Evolutionary conservation across 2,329 filamentous ascomycete species (phyloP).

Genomic region (Hirsutella minnesotensis): DNA sequence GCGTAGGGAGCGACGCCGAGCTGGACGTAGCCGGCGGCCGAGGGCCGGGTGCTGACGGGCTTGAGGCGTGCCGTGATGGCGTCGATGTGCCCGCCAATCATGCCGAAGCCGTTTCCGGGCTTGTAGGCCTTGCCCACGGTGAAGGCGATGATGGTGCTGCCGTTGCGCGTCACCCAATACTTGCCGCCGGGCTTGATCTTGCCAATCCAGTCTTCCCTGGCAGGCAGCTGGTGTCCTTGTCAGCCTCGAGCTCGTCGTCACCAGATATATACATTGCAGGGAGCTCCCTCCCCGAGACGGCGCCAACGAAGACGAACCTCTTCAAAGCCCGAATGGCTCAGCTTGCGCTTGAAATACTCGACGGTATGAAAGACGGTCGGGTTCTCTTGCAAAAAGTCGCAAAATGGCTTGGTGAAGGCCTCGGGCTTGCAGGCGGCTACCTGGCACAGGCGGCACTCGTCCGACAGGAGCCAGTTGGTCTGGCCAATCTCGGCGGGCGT

Average conservation of each 20-base stretch:
- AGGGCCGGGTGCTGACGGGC: slow-evolving; percentile 77
- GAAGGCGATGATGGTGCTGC: slow-evolving; percentile 77
- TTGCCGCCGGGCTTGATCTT: slow-evolving; percentile 70
- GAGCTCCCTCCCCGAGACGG: too few species aligned
- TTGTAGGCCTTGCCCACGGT: slow-evolving; percentile 69
- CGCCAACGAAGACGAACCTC: too few species aligned
- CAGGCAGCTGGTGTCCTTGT: slow-evolving; percentile 43
- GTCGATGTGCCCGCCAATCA: slow-evolving; percentile 88
- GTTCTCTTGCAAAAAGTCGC: slow-evolving; percentile 76
- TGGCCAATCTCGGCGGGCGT: slow-evolving; percentile 14
- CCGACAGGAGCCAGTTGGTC: slow-evolving; percentile 18
- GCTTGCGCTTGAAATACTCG: slow-evolving; percentile 60
- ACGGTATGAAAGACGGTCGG: slow-evolving; percentile 92
- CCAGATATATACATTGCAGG: neutral
- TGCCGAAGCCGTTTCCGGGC: slow-evolving; percentile 74
- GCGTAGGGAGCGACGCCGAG: slow-evolving; percentile 89
- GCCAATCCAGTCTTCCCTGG: slow-evolving; percentile 65
- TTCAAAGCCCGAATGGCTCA: slow-evolving; percentile 61
- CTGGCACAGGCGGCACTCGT: slow-evolving; percentile 24
- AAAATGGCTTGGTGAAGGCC: slow-evolving; percentile 72
- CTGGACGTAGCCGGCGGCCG: slow-evolving; percentile 75
- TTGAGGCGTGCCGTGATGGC: slow-evolving; percentile 84
- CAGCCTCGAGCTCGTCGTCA: neutral
- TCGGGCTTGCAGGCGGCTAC: slow-evolving; percentile 37
- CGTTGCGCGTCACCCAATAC: slow-evolving; percentile 81